These are phyloP conservation scores for Porphyra umbilicalis DNA, from an alignment of 31 red algal genomes.

Conservation along the genomic window DNA sequence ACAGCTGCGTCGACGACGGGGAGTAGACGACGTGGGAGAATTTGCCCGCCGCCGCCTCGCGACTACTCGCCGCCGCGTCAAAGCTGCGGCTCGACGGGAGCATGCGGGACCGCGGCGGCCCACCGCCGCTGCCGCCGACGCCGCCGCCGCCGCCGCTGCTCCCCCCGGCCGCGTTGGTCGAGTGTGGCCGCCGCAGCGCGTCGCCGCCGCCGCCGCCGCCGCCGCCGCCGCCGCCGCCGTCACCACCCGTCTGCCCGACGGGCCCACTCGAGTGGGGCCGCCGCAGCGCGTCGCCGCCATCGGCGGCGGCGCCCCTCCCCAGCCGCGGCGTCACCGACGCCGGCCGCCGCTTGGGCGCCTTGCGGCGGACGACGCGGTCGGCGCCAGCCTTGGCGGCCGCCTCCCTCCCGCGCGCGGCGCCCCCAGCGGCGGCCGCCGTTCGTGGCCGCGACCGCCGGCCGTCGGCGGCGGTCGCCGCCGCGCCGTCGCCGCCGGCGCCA, in stretches of 20 bases:
- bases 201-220: neutral
- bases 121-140: no score
- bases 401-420: neutral
- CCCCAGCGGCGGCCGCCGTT: no score
- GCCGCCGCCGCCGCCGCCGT: neutral
- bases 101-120: neutral
- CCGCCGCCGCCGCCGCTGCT: no score
- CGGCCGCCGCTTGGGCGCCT: neutral
- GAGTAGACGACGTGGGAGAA: neutral
- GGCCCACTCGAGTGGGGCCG: neutral
- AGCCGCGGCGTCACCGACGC: neutral
- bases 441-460: no score
- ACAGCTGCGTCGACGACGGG: neutral
- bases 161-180: neutral
- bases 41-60: neutral
- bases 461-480: no score
- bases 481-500: neutral
- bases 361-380: neutral
- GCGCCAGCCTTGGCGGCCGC: neutral
- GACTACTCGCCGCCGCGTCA: neutral
- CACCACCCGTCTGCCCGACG: neutral
- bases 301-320: neutral
- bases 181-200: neutral
- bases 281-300: neutral
- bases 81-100: neutral